Evolutionary conservation across 2,329 filamentous ascomycete species (phyloP).

Genomic region (Fusarium sororula): DNA sequence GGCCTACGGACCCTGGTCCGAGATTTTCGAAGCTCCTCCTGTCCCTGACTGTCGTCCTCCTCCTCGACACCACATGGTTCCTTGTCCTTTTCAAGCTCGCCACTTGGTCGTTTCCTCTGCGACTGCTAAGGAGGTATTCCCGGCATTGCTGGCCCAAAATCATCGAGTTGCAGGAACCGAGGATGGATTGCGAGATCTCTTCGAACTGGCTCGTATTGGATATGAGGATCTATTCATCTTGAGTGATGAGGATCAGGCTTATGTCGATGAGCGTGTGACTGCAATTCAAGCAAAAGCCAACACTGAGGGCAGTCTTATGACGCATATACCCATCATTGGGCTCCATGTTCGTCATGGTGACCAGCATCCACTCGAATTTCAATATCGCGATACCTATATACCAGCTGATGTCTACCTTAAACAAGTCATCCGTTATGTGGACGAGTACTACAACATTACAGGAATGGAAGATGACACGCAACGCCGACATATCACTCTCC

Average conservation of each 20-base stretch:
- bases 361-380: constrained; percentile 77
- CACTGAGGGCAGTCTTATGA: constrained; percentile 52
- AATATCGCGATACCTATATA: constrained; percentile 81
- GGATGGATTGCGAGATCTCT: constrained; percentile 62
- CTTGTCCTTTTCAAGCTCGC: constrained; percentile 78
- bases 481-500: constrained; percentile 61
- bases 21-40: constrained; percentile 76
- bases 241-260: constrained; percentile 69
- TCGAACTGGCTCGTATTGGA: constrained; percentile 72
- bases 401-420: constrained; percentile 75
- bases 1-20: constrained; percentile 79
- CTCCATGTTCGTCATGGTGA: constrained; percentile 86
- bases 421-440: constrained; percentile 65
- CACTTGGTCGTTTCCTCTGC: constrained; percentile 79
- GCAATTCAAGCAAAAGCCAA: constrained; percentile 62
- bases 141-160: constrained; percentile 56
- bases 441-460: constrained; percentile 57
- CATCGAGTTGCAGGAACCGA: constrained; percentile 37
- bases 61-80: constrained; percentile 77
- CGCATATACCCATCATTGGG: constrained; percentile 61
- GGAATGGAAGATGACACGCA: constrained; percentile 50
- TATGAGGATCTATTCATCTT: constrained; percentile 81
- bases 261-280: constrained; percentile 67
- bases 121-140: constrained; percentile 72
- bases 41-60: constrained; percentile 74